Percentiles rank a stretch among this genome's conserved stretches.
Conservation (phyloP, 345 rosid species). For the Lepidium sativum region DNA sequence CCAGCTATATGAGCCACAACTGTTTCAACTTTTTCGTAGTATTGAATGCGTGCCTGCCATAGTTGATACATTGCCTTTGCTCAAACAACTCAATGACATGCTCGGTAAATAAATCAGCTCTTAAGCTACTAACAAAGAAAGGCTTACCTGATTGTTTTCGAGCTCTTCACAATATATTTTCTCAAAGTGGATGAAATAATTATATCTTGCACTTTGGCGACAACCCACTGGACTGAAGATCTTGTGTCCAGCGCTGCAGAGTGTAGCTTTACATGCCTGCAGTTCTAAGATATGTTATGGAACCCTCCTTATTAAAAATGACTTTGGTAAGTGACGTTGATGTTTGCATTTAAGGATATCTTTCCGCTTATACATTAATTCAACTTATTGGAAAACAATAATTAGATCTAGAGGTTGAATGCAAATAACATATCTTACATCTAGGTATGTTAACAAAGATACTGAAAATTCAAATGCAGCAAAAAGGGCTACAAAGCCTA, state of each 20-base stretch:
- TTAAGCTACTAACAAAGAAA: slow-evolving; percentile 2
- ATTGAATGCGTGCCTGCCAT: slow-evolving; percentile 55
- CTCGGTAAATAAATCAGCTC: background rate
- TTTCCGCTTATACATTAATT: background rate
- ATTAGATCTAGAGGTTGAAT: background rate
- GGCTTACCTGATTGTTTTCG: slow-evolving; percentile 51
- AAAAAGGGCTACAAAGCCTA: background rate
- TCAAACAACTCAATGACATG: background rate
- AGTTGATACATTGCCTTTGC: too few species aligned
- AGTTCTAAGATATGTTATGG: slow-evolving; percentile 7
- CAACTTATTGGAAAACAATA: background rate
- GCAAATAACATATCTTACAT: background rate
- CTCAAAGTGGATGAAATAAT: slow-evolving; percentile 55
- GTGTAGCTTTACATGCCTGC: slow-evolving; percentile 47
- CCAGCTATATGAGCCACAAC: slow-evolving; percentile 52
- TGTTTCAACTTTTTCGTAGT: slow-evolving; percentile 56
- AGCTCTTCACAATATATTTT: slow-evolving; percentile 40
- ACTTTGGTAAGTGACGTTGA: background rate
- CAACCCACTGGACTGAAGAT: slow-evolving; percentile 61
- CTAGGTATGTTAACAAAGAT: background rate
- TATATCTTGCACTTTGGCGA: slow-evolving; percentile 60
- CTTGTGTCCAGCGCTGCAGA: slow-evolving; percentile 33
- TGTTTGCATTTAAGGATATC: background rate
- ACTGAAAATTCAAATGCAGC: background rate
- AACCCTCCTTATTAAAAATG: background rate